Base-by-base conservation (phyloP, 176 grass and related monocot genomes). In the Carex scoparia region DNA sequence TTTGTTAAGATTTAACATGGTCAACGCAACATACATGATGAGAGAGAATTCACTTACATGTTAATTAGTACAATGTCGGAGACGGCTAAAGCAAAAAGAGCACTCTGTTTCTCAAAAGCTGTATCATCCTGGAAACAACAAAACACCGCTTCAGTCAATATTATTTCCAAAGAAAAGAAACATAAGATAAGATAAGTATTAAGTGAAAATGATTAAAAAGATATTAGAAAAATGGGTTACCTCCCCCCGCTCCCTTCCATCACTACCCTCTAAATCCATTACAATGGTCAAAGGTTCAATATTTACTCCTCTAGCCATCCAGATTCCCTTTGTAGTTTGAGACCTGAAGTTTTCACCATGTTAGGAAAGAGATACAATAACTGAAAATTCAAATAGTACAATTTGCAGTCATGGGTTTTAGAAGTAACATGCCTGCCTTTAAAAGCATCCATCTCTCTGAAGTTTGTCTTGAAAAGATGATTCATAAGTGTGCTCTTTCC, bases 401-500 rank as follows among this genome's bases (percentile, higher is more conserved):
- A 79, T 68, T 71, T 53, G 59, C 31, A 65, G 42, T 33, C 51
- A 77, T 23, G 54, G 11, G 27, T 86, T 55, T 33, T 81, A 65
- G 72, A 91, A 56, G 73, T 10, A 89, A 33, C 87, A 84, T 87
- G 84, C 96, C 96, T 95, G 94, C 96, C 96, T 85, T 23, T 98
- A 54, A 92, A 94, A 85, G 96, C 96, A 90, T 98, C 91, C 96
- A 98, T 98, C 87, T 98, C 96, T 66, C 88, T 95, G 89, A 98
- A 98, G 51, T 94, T 98, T 18, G 96, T 98, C 19, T 86, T 10
- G 38, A 98, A 98, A 65, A 98, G 91, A 90, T 98, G 84, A 80
- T 98, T 98, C 75, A 98, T 89, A 89, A 98, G 96, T 81, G 96
- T 98, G 79, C 96, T 98, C 88, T 98, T 98, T 64, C 96, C 95